These are phyloP conservation scores for Mortierella antarctica DNA, from an alignment of 192 early-diverging fungal species.

Conservation along the genomic window DNA sequence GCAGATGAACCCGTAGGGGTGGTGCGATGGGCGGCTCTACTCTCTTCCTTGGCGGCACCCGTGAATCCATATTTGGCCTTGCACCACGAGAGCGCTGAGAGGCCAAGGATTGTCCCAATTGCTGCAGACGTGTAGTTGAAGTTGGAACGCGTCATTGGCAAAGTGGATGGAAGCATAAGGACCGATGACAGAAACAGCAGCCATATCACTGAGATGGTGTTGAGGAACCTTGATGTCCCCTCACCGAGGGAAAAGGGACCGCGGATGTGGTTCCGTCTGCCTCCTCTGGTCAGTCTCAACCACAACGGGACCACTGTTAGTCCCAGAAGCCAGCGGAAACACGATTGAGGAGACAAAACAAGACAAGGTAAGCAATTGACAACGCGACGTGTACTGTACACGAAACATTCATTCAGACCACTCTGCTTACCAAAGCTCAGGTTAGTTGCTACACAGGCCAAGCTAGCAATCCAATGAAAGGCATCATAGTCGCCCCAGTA, in stretches of 20 bases:
- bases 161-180: conserved; percentile 29
- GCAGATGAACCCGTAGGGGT: too few species aligned
- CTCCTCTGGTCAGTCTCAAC: conserved; percentile 26
- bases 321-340: too few species aligned
- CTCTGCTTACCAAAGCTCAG: conserved; percentile 24
- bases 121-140: conserved; percentile 29
- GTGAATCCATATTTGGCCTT: conserved; percentile 35
- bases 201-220: conserved; percentile 33
- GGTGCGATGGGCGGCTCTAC: conserved; percentile 12
- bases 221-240: conserved; percentile 2
- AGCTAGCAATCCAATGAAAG: conserved; percentile 43
- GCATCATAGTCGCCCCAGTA: conserved; percentile 45
- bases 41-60: conserved; percentile 27
- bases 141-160: conserved; percentile 25
- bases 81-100: conserved; percentile 24
- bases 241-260: conserved; percentile 25
- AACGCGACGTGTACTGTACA: not conserved
- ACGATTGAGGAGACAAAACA: not conserved
- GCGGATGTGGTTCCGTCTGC: conserved; percentile 3
- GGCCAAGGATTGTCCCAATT: not conserved
- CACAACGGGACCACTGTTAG: conserved; percentile 27
- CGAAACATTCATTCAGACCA: not conserved
- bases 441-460: conserved; percentile 39
- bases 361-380: not conserved
- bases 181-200: conserved; percentile 22